Evolutionary conservation across 148 eudicot genomes (phyloP), one percentile per base, ranked within the genome.

Genomic region (Drosera capensis): DNA sequence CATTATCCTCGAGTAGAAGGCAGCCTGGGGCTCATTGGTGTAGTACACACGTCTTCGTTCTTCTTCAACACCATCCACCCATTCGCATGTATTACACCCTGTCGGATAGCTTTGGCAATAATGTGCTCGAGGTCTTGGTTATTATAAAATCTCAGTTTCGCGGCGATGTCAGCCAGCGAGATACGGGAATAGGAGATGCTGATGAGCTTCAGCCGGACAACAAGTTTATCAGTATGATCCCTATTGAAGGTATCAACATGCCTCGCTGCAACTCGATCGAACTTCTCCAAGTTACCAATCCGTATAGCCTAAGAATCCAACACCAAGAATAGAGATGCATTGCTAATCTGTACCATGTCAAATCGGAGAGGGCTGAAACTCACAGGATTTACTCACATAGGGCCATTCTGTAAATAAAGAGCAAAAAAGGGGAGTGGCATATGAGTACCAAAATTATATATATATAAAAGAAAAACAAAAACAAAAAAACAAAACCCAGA

Each of bases 21-120:
- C 97, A 5, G 71, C 63, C 58, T 83, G 97, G 24, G 97, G 97
- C 70, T 88, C 94, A 11, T 82, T 83, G 1, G 94, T 88, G 0
- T 86, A 88, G 71, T 88, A 88, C 40, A n/a, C n/a, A 88, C 73
- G 34, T 88, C 96, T n/a, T 94, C 97, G 1, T 83, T 88, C 62
- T 83, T 92, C 64, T 80, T 83, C 8, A 92, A 88, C 15, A 88
- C 66, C 97, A 88, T 88, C 56, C 74, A 88, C 12, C 97, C 97
- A 28, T 73, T 88, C 18, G 75, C 72, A 46, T 75, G 97, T 26
- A 88, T 83, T 9, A 94, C 97, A 29, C 97, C 97, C 55, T n/a
- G n/a, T n/a, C n/a, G n/a, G n/a, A n/a, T n/a, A n/a, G n/a, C n/a
- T n/a, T n/a, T n/a, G n/a, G n/a, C 97, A 41, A 94, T 94, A 49